phyloP scores from a whole-genome alignment of 768 basidiomycete species.

The Rhodosporidiobolus sp. region DNA sequence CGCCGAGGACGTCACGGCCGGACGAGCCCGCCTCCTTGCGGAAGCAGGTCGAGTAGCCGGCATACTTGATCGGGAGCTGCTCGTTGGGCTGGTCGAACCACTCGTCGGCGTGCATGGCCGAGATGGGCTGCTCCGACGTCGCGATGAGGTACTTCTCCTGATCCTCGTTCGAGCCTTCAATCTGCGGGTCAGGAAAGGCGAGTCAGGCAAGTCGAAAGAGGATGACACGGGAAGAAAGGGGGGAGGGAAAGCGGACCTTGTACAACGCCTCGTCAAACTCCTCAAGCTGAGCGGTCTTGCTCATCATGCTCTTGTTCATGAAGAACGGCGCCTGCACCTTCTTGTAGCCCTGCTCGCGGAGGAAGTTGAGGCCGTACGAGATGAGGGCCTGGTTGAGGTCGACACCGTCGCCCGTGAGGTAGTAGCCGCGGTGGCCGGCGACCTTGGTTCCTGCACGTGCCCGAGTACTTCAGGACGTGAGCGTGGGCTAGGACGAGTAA shows the following conservation, averaged over 20 bases:
- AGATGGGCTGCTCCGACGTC: slow-evolving; percentile 98
- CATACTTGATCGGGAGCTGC: slow-evolving; percentile 78
- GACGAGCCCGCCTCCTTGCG: slow-evolving; percentile 97
- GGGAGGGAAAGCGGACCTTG: neutral
- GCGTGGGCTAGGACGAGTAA: neutral
- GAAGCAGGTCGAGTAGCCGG: slow-evolving; percentile 81
- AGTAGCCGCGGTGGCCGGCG: slow-evolving; percentile 93
- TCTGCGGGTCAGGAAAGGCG: slow-evolving; percentile 51
- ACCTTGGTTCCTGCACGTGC: slow-evolving; percentile 90
- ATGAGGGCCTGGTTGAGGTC: slow-evolving; percentile 97
- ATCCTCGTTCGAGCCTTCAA: slow-evolving; percentile 60
- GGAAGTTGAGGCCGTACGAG: slow-evolving; percentile 88
- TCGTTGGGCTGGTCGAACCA: slow-evolving; percentile 92
- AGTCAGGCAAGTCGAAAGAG: neutral
- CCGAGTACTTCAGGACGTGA: neutral
- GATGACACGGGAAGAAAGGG: neutral
- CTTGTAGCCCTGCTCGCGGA: slow-evolving; percentile 76
- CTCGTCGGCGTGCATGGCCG: slow-evolving; percentile 89
- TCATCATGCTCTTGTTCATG: slow-evolving; percentile 97
- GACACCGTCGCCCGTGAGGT: slow-evolving; percentile 89
- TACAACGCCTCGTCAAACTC: slow-evolving; percentile 97
- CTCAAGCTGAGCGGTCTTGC: slow-evolving; percentile 93
- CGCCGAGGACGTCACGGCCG: slow-evolving; percentile 98
- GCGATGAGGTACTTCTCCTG: slow-evolving; percentile 99
- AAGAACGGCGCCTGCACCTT: slow-evolving; percentile 97